Percentiles rank a stretch among this genome's conserved stretches.
Conservation (phyloP, 129 eudicot genomes). For the Centella asiatica region DNA sequence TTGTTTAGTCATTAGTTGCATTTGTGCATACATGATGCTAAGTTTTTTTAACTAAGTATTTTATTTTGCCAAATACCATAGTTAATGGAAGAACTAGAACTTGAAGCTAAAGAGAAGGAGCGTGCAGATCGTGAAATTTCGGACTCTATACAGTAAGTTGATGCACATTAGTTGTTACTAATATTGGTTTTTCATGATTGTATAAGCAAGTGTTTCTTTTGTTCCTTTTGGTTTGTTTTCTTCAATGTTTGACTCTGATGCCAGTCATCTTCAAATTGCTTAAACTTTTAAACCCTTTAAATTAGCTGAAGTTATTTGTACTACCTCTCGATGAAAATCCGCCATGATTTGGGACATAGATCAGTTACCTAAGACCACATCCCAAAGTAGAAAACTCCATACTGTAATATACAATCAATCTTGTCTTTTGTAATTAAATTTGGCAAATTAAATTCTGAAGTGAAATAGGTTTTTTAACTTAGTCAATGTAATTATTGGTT, state of each 20-base stretch:
- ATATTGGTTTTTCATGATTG: not conserved
- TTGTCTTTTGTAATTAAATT: too few species aligned
- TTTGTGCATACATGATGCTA: not conserved
- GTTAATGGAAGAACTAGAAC: slow-evolving; percentile 84
- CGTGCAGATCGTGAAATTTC: slow-evolving; percentile 39
- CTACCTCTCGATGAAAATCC: too few species aligned
- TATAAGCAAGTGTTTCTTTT: not conserved
- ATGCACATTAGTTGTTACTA: not conserved
- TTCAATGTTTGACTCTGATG: not conserved
- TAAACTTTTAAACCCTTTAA: not conserved
- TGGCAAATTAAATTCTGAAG: too few species aligned
- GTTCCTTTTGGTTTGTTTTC: not conserved
- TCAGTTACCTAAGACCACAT: too few species aligned
- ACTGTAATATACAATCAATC: too few species aligned
- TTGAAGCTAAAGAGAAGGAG: slow-evolving; percentile 83
- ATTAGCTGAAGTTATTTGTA: too few species aligned
- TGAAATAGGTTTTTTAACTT: too few species aligned
- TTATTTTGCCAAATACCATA: slow-evolving; percentile 13
- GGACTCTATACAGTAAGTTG: slow-evolving; percentile 48
- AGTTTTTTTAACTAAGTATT: not conserved
- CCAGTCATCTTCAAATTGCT: slow-evolving; percentile 7
- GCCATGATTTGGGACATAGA: too few species aligned
- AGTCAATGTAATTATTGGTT: too few species aligned
- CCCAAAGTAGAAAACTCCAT: too few species aligned
- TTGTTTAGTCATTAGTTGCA: not conserved